Percentiles rank a stretch among this genome's conserved stretches.
Evolutionary conservation across 352 stramenopile genomes (phyloP).

Genomic region (Phytopythium delawarense): DNA sequence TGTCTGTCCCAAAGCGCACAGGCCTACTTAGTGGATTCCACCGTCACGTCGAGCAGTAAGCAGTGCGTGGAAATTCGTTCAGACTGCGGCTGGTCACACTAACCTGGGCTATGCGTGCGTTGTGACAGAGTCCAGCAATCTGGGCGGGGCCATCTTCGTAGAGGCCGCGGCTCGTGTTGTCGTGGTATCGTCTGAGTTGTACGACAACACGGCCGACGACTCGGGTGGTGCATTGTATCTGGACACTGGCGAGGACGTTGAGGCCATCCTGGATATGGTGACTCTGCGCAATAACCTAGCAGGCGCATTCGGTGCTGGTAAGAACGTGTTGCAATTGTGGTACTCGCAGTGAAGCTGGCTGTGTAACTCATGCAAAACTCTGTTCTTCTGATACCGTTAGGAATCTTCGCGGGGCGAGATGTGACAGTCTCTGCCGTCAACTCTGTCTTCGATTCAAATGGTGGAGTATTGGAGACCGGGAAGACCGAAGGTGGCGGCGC

Average conservation of each 20-base stretch:
- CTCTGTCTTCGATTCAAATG: conserved; percentile 33
- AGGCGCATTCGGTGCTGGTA: conserved; percentile 45
- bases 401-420: conserved; percentile 48
- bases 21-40: conserved; percentile 20
- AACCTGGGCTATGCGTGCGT: conserved; percentile 1
- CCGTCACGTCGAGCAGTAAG: conserved; percentile 37
- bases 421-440: conserved; percentile 19
- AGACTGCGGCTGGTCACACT: not conserved
- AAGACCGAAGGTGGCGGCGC: conserved; percentile 57
- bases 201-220: conserved; percentile 50
- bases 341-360: too few relatives aligned
- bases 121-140: conserved; percentile 35
- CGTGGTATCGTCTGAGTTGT: conserved; percentile 21
- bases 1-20: conserved; percentile 24
- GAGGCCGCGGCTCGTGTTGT: conserved; percentile 25
- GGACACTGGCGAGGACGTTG: conserved; percentile 41
- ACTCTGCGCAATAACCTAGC: conserved; percentile 32
- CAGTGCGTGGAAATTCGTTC: not conserved
- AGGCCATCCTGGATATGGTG: conserved; percentile 23
- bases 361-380: not conserved
- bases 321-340: not conserved
- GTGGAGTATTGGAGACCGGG: conserved; percentile 35
- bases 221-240: conserved; percentile 53
- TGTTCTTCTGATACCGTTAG: conserved; percentile 11
- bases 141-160: conserved; percentile 45